These are phyloP conservation scores for Phytophthora fragariae DNA, from an alignment of 352 stramenopile genomes.

Conservation along the genomic window DNA sequence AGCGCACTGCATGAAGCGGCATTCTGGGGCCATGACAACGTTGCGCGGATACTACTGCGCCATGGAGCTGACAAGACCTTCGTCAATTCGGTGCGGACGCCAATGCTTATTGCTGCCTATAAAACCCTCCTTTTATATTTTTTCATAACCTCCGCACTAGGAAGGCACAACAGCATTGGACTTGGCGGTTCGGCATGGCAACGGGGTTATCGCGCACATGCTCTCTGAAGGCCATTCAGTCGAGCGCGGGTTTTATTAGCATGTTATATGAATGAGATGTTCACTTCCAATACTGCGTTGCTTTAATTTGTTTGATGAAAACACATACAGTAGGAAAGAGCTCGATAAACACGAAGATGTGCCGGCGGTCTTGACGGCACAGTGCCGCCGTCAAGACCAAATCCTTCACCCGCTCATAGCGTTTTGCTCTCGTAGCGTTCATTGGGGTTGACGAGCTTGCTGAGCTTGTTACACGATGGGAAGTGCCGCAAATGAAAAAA, in stretches of 20 bases:
- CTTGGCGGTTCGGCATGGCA: constrained; percentile 70
- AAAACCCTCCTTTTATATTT: neutral
- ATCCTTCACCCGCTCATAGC: neutral
- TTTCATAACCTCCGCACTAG: constrained; percentile 25
- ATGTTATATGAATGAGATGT: neutral
- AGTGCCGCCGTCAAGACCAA: neutral
- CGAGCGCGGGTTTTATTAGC: constrained; percentile 69
- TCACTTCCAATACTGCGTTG: no score
- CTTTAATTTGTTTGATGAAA: no score
- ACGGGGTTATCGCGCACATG: constrained; percentile 68
- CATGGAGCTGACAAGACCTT: constrained; percentile 66
- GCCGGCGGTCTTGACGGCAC: no score
- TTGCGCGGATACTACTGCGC: constrained; percentile 63
- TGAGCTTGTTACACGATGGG: neutral
- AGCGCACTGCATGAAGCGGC: constrained; percentile 74
- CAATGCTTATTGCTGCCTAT: neutral
- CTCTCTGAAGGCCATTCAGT: constrained; percentile 61
- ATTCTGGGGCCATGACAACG: constrained; percentile 67
- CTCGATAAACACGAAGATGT: neutral
- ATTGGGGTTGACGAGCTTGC: neutral
- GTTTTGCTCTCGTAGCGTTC: neutral
- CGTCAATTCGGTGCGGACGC: constrained; percentile 49
- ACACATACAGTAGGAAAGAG: no score
- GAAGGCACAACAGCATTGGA: constrained; percentile 73
- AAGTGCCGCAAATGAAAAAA: neutral